Conservation (phyloP, 805 yeast genomes). For the Monosporozyma siamensis region DNA sequence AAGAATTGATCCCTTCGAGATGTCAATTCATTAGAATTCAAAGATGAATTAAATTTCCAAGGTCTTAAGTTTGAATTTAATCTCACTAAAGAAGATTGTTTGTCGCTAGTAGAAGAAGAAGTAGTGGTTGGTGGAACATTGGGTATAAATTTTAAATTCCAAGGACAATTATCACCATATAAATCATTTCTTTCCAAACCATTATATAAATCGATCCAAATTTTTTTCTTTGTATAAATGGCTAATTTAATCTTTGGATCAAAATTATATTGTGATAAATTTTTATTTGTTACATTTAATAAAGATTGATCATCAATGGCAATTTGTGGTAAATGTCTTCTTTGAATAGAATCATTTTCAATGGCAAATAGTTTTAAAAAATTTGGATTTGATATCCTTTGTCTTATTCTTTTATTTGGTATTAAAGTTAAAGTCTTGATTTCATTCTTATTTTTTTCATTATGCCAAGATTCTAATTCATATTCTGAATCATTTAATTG, state of each 20-base stretch:
- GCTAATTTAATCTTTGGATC: conserved; percentile 23
- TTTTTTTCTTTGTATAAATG: conserved; percentile 24
- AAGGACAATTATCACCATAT: conserved; percentile 24
- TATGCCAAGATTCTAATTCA: conserved; percentile 27
- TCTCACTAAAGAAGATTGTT: conserved; percentile 15
- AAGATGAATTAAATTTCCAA: conserved; percentile 10
- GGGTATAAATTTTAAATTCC: conserved; percentile 15
- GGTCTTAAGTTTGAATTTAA: conserved; percentile 22
- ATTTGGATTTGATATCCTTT: conserved; percentile 21
- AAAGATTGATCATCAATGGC: conserved; percentile 25
- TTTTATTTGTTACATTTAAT: conserved; percentile 10
- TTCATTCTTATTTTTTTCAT: not conserved
- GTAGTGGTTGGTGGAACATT: too few relatives aligned
- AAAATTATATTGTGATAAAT: conserved; percentile 10
- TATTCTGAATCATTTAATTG: conserved; percentile 1
- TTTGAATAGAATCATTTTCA: conserved; percentile 19
- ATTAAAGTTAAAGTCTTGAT: conserved; percentile 2
- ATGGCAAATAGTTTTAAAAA: conserved; percentile 25
- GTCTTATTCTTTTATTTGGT: conserved; percentile 23
- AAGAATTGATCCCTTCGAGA: not conserved
- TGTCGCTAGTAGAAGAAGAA: too few relatives aligned
- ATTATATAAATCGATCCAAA: conserved; percentile 25
- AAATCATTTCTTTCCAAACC: conserved; percentile 20
- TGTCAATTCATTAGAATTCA: not conserved
- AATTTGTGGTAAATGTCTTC: conserved; percentile 23